Base-by-base conservation (phyloP, 768 basidiomycete genomes). In the Lanmaoa pseudosensibilis region DNA sequence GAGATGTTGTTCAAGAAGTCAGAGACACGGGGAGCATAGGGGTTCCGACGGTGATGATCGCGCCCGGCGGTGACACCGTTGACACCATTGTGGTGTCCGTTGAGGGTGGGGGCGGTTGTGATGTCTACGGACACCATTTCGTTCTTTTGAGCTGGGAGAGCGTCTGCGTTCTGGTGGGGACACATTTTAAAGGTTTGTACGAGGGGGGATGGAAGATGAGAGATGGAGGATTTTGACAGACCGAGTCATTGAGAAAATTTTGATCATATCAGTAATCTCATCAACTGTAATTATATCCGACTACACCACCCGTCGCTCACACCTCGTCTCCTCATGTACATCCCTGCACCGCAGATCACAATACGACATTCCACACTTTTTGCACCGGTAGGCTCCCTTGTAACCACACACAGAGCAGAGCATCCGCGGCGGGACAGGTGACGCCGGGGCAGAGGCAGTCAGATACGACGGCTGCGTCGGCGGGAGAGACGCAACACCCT, bases 1-100 rank as follows among this genome's bases (percentile, higher is more conserved):
- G 86, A 92, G 66, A 92, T 76, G 71, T 97, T 97, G 72, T 88
- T 94, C 60, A 96, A 76, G 73, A 95, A 95, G 73, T 96, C 94
- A 21, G 90, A 84, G 16, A 91, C 90, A n/a, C 94, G 84, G 12
- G 93, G 87, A 36, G 90, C 93, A 70, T 96, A 96, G 15, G 92
- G 88, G 69, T 94, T 94, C 55, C 77, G 73, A 19, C 69, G 76
- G 56, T 79, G 81, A 49, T 75, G 71, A 25, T 77, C 70, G 46
- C 64, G 58, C 40, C 77, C 67, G 47, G 82, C 69, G 21, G 68
- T 72, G 39, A n/a, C 77, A 32, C 75, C 45, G 67, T 70, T 52
- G 75, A 46, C 73, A 66, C 72, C 71, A 63, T 70, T 65, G 61
- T 79, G 56, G 75, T 46, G 78, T 68, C 76, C 71, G 69, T 72